These are phyloP conservation scores for Lecanicillium sp. DNA, from an alignment of 2,329 filamentous ascomycete species.

Conservation along the genomic window DNA sequence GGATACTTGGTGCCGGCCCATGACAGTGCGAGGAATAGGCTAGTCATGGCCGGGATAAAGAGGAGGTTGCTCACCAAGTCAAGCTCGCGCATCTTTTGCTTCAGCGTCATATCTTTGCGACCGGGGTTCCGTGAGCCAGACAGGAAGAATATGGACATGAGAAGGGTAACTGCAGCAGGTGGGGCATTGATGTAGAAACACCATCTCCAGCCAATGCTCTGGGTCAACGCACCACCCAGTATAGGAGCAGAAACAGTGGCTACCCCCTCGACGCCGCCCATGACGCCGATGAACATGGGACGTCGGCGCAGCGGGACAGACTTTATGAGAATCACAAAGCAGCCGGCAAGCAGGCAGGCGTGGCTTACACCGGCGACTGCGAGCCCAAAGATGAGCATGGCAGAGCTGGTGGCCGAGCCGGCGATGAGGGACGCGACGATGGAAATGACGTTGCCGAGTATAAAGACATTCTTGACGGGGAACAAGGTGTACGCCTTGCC, in stretches of 20 bases:
- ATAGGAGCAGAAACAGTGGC: constrained; percentile 15
- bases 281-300: constrained; percentile 1
- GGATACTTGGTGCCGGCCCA: constrained; percentile 31
- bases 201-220: constrained; percentile 25
- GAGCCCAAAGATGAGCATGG: constrained; percentile 36
- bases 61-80: constrained; percentile 16
- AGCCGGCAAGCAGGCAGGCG: constrained; percentile 31
- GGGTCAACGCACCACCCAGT: constrained; percentile 18
- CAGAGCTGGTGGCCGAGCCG: constrained; percentile 28
- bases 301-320: constrained; percentile 2
- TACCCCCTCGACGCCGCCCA: constrained; percentile 13
- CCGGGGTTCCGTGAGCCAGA: not conserved
- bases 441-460: constrained; percentile 31
- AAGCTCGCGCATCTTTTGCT: constrained; percentile 8
- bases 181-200: constrained; percentile 26
- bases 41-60: constrained; percentile 27
- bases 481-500: constrained; percentile 28
- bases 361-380: constrained; percentile 36
- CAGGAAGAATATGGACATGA: constrained; percentile 7
- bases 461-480: constrained; percentile 32
- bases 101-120: not conserved
- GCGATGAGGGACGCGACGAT: constrained; percentile 38
- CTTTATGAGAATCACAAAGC: constrained; percentile 10
- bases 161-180: constrained; percentile 8
- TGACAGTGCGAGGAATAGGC: constrained; percentile 38